Evolutionary conservation across 2,329 filamentous ascomycete species (phyloP).

Genomic region (Alternaria sp.): DNA sequence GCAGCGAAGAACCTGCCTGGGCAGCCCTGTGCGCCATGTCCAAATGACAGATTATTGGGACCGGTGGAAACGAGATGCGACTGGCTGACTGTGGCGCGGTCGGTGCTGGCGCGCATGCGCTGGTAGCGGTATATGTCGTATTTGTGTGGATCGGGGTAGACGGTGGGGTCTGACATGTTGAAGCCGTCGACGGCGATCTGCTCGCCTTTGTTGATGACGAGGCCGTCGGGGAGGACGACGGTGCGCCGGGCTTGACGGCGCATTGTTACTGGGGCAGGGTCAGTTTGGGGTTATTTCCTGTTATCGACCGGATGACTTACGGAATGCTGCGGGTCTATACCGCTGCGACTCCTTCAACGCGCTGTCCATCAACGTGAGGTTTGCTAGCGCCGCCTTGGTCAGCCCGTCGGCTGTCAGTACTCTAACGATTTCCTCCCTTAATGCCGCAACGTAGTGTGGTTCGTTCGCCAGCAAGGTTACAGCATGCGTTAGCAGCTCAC

Average conservation of each 20-base stretch:
- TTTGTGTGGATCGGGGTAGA: background rate
- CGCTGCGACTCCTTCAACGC: background rate
- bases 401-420: background rate
- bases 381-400: background rate
- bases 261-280: background rate
- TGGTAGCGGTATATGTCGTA: constrained; percentile 1
- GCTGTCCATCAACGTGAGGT: background rate
- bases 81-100: background rate
- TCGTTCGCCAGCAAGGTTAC: background rate
- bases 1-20: constrained; percentile 31
- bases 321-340: background rate
- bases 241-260: background rate
- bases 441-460: background rate
- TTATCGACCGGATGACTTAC: background rate
- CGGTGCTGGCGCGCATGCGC: background rate
- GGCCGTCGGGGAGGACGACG: background rate
- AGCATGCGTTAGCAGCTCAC: background rate
- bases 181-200: background rate
- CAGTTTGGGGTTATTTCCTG: background rate
- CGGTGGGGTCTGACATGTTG: background rate
- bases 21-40: constrained; percentile 17
- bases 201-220: background rate
- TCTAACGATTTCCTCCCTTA: background rate
- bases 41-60: constrained; percentile 19
- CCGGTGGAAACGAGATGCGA: background rate